These are phyloP conservation scores for Trichoderma simmonsii DNA, from an alignment of 2,329 filamentous ascomycete genomes.

Conservation along the genomic window DNA sequence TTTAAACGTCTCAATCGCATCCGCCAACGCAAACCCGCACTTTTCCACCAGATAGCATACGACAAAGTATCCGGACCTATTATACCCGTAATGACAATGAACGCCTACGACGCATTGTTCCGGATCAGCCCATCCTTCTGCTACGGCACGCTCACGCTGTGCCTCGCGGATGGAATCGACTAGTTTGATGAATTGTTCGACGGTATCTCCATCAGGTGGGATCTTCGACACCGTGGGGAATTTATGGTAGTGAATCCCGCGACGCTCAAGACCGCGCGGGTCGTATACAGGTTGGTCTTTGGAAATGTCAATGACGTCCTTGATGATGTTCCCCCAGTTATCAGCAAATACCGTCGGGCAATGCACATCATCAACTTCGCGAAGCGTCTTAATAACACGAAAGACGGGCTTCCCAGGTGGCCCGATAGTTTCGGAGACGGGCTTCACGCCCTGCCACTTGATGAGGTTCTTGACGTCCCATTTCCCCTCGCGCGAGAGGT, in stretches of 20 bases:
- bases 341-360: slow-evolving; percentile 69
- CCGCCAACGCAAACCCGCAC: slow-evolving; percentile 66
- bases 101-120: slow-evolving; percentile 63
- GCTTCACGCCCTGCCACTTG: slow-evolving; percentile 80
- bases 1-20: slow-evolving; percentile 77
- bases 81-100: slow-evolving; percentile 96
- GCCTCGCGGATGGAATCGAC: slow-evolving; percentile 59
- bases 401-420: slow-evolving; percentile 57
- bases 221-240: slow-evolving; percentile 91
- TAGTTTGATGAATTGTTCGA: slow-evolving; percentile 52
- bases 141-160: slow-evolving; percentile 39
- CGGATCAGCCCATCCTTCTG: slow-evolving; percentile 41
- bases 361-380: slow-evolving; percentile 82
- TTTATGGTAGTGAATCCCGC: slow-evolving; percentile 73
- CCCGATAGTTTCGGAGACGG: slow-evolving; percentile 75
- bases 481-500: slow-evolving; percentile 85
- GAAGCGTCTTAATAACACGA: slow-evolving; percentile 86
- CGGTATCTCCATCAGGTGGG: slow-evolving; percentile 61
- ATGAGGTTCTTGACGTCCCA: slow-evolving; percentile 97
- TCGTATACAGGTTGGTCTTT: slow-evolving; percentile 91
- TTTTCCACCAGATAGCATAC: slow-evolving; percentile 87
- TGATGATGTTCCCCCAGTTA: slow-evolving; percentile 64
- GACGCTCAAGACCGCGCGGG: slow-evolving; percentile 63
- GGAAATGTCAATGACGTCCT: slow-evolving; percentile 83
- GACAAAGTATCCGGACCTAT: slow-evolving; percentile 88